These are phyloP conservation scores for Penicillium hordei DNA, from an alignment of 2,329 filamentous ascomycete genomes.

Conservation along the genomic window DNA sequence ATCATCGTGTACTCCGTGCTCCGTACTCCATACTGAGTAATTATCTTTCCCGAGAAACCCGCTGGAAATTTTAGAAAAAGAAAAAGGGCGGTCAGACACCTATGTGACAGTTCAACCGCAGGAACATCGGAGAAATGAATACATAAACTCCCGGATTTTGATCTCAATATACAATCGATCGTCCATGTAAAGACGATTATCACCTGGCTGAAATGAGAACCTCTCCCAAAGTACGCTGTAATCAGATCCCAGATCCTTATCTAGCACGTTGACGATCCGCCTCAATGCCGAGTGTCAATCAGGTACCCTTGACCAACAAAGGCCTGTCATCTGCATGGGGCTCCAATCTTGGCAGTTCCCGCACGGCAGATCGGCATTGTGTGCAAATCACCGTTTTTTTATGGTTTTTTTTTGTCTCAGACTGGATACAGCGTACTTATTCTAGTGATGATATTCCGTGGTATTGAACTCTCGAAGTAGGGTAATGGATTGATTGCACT, in stretches of 20 bases:
- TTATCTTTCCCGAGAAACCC: constrained; percentile 23
- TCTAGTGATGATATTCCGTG: neutral
- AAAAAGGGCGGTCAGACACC: constrained; percentile 16
- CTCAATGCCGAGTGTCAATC: constrained; percentile 17
- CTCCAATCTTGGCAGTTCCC: constrained; percentile 35
- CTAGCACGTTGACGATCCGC: constrained; percentile 14
- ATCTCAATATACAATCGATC: neutral
- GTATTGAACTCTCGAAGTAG: neutral
- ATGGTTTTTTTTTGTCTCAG: neutral
- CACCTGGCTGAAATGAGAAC: constrained; percentile 1
- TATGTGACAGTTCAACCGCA: constrained; percentile 1
- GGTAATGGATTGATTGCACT: neutral
- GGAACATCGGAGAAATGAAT: constrained; percentile 16
- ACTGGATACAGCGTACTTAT: neutral
- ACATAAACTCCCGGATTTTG: constrained; percentile 1
- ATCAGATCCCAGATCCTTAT: constrained; percentile 12
- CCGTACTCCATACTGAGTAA: neutral
- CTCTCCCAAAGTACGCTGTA: neutral
- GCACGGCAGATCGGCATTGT: constrained; percentile 40
- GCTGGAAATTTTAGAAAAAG: constrained; percentile 16
- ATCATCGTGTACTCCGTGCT: neutral
- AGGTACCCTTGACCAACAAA: constrained; percentile 19
- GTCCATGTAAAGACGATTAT: neutral
- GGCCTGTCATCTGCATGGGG: constrained; percentile 38
- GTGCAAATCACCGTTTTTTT: constrained; percentile 21